phyloP scores from a whole-genome alignment of 257 asterid genomes.

The Lithospermum erythrorhizon region DNA sequence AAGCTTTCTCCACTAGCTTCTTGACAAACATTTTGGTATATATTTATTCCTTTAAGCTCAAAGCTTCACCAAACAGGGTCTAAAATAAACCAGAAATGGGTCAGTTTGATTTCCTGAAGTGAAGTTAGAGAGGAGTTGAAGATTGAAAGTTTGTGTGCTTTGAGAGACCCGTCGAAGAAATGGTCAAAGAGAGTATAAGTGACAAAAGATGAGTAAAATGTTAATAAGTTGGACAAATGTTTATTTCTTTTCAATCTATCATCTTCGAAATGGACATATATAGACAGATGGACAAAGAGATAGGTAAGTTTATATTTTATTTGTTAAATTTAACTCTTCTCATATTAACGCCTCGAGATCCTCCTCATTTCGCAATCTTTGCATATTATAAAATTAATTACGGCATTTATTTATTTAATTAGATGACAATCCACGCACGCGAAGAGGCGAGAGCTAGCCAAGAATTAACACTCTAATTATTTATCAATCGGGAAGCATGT shows the following conservation, averaged over 20 bases:
- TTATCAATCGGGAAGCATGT: too few species aligned
- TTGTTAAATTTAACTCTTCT: too few species aligned
- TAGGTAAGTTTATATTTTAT: neutral
- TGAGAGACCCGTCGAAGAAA: constrained; percentile 12
- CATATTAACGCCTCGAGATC: too few species aligned
- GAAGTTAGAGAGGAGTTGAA: constrained; percentile 2
- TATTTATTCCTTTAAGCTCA: constrained; percentile 18
- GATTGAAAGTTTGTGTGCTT: neutral
- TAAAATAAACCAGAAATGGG: neutral
- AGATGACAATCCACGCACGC: too few species aligned
- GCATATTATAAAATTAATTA: too few species aligned
- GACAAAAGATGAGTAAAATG: constrained; percentile 15
- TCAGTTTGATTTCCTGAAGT: neutral
- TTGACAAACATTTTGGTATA: constrained; percentile 48
- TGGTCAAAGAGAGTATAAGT: constrained; percentile 10
- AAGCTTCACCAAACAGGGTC: neutral
- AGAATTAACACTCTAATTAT: too few species aligned
- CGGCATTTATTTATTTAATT: too few species aligned
- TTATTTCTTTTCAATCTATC: constrained; percentile 2
- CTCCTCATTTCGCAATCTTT: too few species aligned
- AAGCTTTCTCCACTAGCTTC: constrained; percentile 89
- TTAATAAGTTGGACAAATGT: too few species aligned
- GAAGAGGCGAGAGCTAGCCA: too few species aligned
- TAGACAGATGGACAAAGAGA: constrained; percentile 13
- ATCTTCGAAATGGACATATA: constrained; percentile 1